Evolutionary conservation across 805 yeast genomes (phyloP).

Genomic region (Metschnikowia orientalis): DNA sequence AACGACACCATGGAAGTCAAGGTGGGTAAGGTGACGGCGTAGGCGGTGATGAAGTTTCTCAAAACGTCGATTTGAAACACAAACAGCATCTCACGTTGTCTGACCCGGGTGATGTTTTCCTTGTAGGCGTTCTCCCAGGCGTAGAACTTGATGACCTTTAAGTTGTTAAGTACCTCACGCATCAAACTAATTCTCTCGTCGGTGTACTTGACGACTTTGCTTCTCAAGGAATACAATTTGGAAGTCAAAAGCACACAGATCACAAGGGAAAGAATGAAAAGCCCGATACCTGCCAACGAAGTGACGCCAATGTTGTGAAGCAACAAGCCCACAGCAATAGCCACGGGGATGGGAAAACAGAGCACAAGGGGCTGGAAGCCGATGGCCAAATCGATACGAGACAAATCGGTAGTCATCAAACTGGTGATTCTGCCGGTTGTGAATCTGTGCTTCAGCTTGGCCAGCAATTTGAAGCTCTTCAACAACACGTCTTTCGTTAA

Average conservation of each 20-base stretch:
- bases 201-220: constrained; percentile 34
- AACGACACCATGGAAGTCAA: constrained; percentile 44
- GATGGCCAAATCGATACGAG: constrained; percentile 41
- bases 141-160: constrained; percentile 42
- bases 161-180: constrained; percentile 39
- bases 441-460: constrained; percentile 31
- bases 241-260: constrained; percentile 34
- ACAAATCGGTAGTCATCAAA: constrained; percentile 40
- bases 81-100: constrained; percentile 38
- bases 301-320: constrained; percentile 36
- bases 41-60: constrained; percentile 40
- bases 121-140: constrained; percentile 46
- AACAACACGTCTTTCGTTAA: constrained; percentile 36
- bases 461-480: constrained; percentile 36
- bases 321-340: constrained; percentile 35
- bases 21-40: constrained; percentile 41
- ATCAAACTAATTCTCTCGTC: constrained; percentile 40
- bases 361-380: constrained; percentile 41
- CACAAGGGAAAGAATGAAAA: constrained; percentile 32
- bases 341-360: constrained; percentile 41
- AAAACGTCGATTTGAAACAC: constrained; percentile 39
- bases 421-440: constrained; percentile 39
- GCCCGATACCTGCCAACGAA: constrained; percentile 39
- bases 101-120: constrained; percentile 29
- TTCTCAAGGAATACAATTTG: constrained; percentile 33